Percentiles rank a stretch among this genome's conserved stretches.
phyloP scores from a whole-genome alignment of 345 rosid genomes.

The Kandelia obovata region DNA sequence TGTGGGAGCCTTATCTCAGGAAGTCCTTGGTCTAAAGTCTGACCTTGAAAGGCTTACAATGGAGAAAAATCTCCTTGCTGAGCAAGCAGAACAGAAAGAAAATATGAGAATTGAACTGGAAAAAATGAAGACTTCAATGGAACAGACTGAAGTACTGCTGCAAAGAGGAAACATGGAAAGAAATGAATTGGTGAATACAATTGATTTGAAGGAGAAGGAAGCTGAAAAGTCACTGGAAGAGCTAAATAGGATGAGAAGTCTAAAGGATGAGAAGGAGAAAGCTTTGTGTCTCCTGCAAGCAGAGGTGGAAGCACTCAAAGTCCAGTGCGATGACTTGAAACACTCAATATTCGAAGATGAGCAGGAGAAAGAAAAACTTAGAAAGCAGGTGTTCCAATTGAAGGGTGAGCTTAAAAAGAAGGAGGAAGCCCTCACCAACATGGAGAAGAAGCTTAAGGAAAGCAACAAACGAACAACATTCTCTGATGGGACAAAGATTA shows the following conservation, averaged over 20 bases:
- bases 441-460: conserved; percentile 53
- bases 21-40: conserved; percentile 36
- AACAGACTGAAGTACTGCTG: conserved; percentile 40
- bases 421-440: conserved; percentile 39
- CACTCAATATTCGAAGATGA: conserved; percentile 47
- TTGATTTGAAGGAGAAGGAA: conserved; percentile 47
- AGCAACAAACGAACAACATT: conserved; percentile 37
- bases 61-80: conserved; percentile 27
- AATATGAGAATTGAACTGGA: conserved; percentile 43
- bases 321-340: conserved; percentile 45
- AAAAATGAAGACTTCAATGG: conserved; percentile 34
- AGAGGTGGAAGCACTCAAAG: conserved; percentile 46
- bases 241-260: conserved; percentile 35
- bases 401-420: conserved; percentile 70
- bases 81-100: conserved; percentile 35
- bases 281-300: conserved; percentile 35
- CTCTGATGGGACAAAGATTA: conserved; percentile 38
- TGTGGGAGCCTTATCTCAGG: conserved; percentile 29
- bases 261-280: conserved; percentile 47
- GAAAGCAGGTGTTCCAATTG: conserved; percentile 49
- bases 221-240: conserved; percentile 42
- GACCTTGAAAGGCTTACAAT: conserved; percentile 42
- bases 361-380: conserved; percentile 61
- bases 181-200: conserved; percentile 34
- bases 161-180: conserved; percentile 43